Conservation (phyloP, 306 rosid genomes). For the Neltuma alba region DNA sequence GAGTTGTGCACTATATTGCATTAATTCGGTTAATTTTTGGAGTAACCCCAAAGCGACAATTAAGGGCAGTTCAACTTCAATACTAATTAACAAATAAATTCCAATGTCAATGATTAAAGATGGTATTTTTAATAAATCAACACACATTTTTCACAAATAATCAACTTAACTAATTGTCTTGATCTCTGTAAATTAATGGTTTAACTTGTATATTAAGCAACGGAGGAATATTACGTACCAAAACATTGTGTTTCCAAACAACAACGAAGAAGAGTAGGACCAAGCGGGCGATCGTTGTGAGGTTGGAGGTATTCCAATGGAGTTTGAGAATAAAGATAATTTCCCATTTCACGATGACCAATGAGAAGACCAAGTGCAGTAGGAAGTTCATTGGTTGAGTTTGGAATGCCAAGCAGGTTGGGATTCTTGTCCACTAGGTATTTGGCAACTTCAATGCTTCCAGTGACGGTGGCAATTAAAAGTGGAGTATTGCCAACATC, state of each 20-base stretch:
- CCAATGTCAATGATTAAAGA: no score
- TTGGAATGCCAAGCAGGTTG: not conserved
- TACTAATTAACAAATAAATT: no score
- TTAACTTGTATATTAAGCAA: no score
- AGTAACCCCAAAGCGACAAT: no score
- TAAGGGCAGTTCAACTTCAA: no score
- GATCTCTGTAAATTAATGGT: no score
- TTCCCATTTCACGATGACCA: not conserved
- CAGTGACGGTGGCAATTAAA: not conserved
- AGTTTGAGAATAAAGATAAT: not conserved
- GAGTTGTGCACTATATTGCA: no score
- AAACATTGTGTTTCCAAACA: not conserved
- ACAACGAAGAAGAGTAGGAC: not conserved
- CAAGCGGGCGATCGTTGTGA: not conserved
- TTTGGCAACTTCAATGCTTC: not conserved
- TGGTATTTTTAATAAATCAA: no score
- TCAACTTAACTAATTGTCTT: no score
- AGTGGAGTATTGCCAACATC: not conserved
- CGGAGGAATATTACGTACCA: not conserved
- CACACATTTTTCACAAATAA: no score
- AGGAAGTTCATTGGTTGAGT: not conserved
- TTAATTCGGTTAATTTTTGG: no score
- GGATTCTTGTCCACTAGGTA: not conserved
- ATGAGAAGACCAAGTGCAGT: not conserved
- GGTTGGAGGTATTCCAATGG: not conserved